These are phyloP conservation scores for Tephrocybe sp. DNA, from an alignment of 768 basidiomycete species.

Conservation along the genomic window DNA sequence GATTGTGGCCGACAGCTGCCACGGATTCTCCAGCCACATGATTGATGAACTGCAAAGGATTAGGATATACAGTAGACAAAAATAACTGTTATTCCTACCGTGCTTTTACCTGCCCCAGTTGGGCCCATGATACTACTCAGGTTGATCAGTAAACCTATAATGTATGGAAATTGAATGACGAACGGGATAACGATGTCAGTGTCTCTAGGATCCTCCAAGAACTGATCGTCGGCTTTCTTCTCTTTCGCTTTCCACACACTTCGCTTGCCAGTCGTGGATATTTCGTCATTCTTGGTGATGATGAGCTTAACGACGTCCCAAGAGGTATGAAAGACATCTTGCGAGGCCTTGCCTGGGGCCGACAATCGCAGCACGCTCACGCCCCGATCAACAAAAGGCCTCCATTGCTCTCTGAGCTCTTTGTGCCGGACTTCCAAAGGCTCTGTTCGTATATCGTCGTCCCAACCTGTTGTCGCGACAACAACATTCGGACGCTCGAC, in stretches of 20 bases:
- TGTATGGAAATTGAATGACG: not conserved
- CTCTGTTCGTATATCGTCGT: not conserved
- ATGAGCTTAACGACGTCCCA: constrained; percentile 11
- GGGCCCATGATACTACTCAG: constrained; percentile 5
- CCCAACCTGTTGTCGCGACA: constrained; percentile 12
- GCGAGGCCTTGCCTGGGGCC: constrained; percentile 3
- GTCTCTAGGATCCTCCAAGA: not conserved
- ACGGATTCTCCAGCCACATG: constrained; percentile 1
- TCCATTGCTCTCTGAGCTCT: constrained; percentile 13
- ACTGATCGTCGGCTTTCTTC: constrained; percentile 5
- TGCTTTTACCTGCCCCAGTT: constrained; percentile 10
- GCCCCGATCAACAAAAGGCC: constrained; percentile 12
- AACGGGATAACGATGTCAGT: constrained; percentile 9
- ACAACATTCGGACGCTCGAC: constrained; percentile 7
- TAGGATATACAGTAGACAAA: not conserved
- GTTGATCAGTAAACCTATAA: not conserved
- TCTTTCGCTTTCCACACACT: constrained; percentile 11
- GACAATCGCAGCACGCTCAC: constrained; percentile 12
- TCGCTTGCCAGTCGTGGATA: not conserved
- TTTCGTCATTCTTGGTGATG: constrained; percentile 8
- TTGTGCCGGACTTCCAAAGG: constrained; percentile 7
- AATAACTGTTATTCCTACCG: not conserved
- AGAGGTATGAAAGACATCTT: constrained; percentile 8
- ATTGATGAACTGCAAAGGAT: constrained; percentile 15
- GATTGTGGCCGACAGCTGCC: constrained; percentile 8